Evolutionary conservation across 768 basidiomycete genomes (phyloP), one percentile per base, ranked within the genome.

Genomic region (Russula griseocarnosa): DNA sequence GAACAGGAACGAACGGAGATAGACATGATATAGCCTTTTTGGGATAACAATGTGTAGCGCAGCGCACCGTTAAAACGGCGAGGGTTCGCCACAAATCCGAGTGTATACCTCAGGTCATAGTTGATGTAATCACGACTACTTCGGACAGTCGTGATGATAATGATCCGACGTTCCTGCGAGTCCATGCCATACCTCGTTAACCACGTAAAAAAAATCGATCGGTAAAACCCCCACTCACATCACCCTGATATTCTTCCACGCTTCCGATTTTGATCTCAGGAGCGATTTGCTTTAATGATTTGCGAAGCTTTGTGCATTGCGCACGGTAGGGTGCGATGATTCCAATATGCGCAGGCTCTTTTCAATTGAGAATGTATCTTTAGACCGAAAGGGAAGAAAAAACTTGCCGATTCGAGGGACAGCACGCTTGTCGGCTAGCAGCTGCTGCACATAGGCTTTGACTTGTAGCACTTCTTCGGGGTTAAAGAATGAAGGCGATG

Each of bases 401-500:
- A 30, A 50, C 61, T 30, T 55, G 82, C 84, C 75, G 11, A 80
- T 81, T 18, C 77, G 55, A 10, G 61, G 61, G 9, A 28, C 70
- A 68, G 76, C 73, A 3, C 67, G 70, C 7, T 58, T 66, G 63
- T 79, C 71, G 0, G 58, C 58, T 1, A 59, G 61, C 16, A 74
- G 59, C 30, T 61, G 58, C 52, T 71, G 52, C 6, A 74, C 70
- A 54, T 87, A 88, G 0, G 70, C 67, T 66, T 81, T 82, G 52
- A 87, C 83, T 52, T 82, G 79, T 0, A 79, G 70, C 0, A 77
- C 78, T 67, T 88, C 86, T 32, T 83, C 79, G 42, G 83, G 79
- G 62, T 89, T 89, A 76, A 88, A 88, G 72, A 86, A 88, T 0
- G 86, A 88, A 1, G 86, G 87, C 0, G 86, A 87, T 0, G 80